Conservation (phyloP, 139 green algal species). For the Yamagishiella unicocca region DNA sequence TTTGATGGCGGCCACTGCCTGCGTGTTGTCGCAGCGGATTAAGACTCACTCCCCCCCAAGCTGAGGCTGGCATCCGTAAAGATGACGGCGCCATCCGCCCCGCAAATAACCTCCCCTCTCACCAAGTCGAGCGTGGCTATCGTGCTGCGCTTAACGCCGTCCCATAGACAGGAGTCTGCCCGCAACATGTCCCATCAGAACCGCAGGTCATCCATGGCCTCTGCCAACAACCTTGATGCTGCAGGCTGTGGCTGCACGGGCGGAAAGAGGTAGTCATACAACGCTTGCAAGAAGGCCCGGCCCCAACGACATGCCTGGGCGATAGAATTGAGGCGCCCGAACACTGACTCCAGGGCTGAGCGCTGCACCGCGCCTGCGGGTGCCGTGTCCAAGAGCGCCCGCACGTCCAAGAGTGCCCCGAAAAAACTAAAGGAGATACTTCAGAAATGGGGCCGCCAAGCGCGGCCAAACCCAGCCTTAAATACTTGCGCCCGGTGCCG, state of each 20-base stretch:
- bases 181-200: not conserved
- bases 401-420: too few relatives aligned
- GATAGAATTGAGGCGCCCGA: not conserved
- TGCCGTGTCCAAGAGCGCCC: too few relatives aligned
- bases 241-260: not conserved
- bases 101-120: not conserved
- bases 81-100: not conserved
- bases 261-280: not conserved
- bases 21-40: constrained; percentile 26
- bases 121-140: not conserved
- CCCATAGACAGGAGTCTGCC: not conserved
- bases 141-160: not conserved
- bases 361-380: too few relatives aligned
- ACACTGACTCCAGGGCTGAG: not conserved
- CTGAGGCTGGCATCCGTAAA: constrained; percentile 35
- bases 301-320: constrained; percentile 36
- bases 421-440: too few relatives aligned
- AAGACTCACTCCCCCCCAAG: not conserved
- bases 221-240: not conserved
- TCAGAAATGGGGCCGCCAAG: too few relatives aligned
- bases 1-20: constrained; percentile 2
- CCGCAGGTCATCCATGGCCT: not conserved
- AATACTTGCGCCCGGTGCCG: too few relatives aligned
- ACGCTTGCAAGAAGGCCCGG: not conserved
- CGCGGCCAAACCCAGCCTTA: too few relatives aligned